Conservation (phyloP, 2,329 filamentous ascomycete species). For the Botrytis hyacinthi region DNA sequence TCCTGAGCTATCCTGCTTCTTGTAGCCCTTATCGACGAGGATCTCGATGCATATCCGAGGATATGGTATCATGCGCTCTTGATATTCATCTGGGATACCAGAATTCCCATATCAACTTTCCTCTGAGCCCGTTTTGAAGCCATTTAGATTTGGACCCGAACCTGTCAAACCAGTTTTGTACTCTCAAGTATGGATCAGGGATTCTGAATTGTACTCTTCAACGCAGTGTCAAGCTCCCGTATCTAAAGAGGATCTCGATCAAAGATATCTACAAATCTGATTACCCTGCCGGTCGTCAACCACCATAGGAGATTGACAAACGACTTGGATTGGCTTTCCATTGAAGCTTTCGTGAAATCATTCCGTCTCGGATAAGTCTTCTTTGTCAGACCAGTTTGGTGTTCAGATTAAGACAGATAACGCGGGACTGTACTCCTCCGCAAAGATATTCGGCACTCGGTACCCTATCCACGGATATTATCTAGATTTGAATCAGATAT, state of each 20-base stretch:
- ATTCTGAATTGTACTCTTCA: neutral
- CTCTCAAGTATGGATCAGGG: neutral
- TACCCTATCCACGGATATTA: neutral
- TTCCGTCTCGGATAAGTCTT: neutral
- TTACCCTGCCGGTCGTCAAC: neutral
- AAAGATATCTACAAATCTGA: neutral
- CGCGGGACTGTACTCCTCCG: neutral
- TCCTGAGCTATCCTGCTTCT: neutral
- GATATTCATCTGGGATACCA: neutral
- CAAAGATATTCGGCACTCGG: neutral
- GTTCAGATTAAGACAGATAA: neutral
- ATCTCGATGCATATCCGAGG: neutral
- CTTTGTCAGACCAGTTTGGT: neutral
- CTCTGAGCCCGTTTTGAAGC: neutral
- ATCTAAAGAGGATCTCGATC: neutral
- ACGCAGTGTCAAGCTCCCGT: neutral
- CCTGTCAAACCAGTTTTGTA: neutral
- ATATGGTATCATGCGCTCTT: neutral
- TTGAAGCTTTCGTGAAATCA: neutral
- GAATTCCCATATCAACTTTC: neutral
- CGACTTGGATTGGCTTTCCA: neutral
- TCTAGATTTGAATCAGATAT: neutral
- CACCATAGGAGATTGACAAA: neutral
- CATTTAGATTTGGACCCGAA: neutral
- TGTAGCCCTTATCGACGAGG: neutral